phyloP scores from a whole-genome alignment of 441 rosid genomes.

The Raphanus hybrid region DNA sequence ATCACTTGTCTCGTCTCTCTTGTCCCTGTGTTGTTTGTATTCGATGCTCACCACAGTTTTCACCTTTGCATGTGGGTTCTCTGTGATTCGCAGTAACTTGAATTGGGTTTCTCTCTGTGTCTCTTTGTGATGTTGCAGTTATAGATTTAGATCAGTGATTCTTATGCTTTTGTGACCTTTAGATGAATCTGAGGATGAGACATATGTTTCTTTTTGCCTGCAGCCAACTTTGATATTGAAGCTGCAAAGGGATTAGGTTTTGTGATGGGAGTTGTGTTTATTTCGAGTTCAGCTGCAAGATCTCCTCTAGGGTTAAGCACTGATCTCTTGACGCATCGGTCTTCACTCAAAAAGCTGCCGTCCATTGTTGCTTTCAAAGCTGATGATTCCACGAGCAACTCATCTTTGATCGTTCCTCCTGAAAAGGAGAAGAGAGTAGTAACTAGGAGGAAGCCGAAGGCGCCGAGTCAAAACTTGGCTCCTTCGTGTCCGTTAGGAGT shows the following conservation, averaged over 20 bases:
- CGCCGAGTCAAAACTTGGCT: slow-evolving; percentile 34
- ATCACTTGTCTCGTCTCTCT: neutral
- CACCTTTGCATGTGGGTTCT: neutral
- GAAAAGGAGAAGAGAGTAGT: slow-evolving; percentile 54
- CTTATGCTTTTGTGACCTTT: neutral
- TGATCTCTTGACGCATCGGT: slow-evolving; percentile 49
- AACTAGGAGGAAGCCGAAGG: slow-evolving; percentile 46
- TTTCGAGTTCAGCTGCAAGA: slow-evolving; percentile 81
- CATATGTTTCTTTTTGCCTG: slow-evolving; percentile 29
- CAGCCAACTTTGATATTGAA: slow-evolving; percentile 38
- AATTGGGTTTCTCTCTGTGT: neutral
- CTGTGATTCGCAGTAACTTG: neutral
- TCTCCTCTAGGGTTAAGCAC: slow-evolving; percentile 63
- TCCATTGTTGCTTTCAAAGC: slow-evolving; percentile 70
- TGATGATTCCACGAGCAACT: slow-evolving; percentile 50
- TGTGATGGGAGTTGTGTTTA: slow-evolving; percentile 86
- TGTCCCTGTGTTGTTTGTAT: neutral
- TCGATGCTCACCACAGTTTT: neutral
- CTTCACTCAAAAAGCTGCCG: slow-evolving; percentile 47
- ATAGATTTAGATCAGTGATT: neutral
- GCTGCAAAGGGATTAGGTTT: neutral
- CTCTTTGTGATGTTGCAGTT: neutral
- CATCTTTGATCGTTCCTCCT: slow-evolving; percentile 50
- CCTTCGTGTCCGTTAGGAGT: slow-evolving; percentile 38
- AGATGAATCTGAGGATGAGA: slow-evolving; percentile 1